phyloP scores from a whole-genome alignment of 345 rosid species.

The Stellera chamaejasme region DNA sequence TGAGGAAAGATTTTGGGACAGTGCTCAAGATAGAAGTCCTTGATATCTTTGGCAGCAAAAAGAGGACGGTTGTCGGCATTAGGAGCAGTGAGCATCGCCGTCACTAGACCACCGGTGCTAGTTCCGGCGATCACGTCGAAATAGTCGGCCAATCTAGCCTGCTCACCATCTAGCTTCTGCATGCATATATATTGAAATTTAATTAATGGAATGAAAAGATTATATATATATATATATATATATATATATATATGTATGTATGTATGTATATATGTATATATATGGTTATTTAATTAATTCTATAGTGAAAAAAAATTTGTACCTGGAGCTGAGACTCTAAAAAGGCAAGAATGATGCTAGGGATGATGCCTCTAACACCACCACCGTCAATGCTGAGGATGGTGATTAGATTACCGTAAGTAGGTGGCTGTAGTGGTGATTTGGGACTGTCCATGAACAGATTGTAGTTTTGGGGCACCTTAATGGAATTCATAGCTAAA shows the following conservation, averaged over 20 bases:
- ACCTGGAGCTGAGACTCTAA: slow-evolving; percentile 69
- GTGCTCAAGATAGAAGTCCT: slow-evolving; percentile 26
- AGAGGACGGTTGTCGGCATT: slow-evolving; percentile 40
- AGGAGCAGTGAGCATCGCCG: slow-evolving; percentile 41
- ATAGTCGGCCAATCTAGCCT: slow-evolving; percentile 46
- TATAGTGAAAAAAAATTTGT: not conserved
- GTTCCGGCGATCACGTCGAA: slow-evolving; percentile 44
- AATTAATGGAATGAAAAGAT: not conserved
- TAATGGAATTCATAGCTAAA: too few relatives aligned
- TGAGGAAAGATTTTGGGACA: slow-evolving; percentile 39
- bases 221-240: not conserved
- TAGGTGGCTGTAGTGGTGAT: slow-evolving; percentile 32
- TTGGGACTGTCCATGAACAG: slow-evolving; percentile 17
- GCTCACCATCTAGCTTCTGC: slow-evolving; percentile 44
- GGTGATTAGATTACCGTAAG: slow-evolving; percentile 38
- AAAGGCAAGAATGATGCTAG: slow-evolving; percentile 43
- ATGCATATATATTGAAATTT: not conserved
- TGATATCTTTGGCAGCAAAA: slow-evolving; percentile 41
- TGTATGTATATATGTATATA: not conserved
- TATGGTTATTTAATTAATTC: too few relatives aligned
- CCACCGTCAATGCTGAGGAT: slow-evolving; percentile 75
- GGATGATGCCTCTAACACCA: slow-evolving; percentile 63
- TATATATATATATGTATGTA: not conserved
- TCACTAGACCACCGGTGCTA: slow-evolving; percentile 46
- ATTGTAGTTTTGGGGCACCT: not conserved